These are phyloP conservation scores for Diaporthe citri DNA, from an alignment of 2,329 filamentous ascomycete genomes.

Conservation along the genomic window DNA sequence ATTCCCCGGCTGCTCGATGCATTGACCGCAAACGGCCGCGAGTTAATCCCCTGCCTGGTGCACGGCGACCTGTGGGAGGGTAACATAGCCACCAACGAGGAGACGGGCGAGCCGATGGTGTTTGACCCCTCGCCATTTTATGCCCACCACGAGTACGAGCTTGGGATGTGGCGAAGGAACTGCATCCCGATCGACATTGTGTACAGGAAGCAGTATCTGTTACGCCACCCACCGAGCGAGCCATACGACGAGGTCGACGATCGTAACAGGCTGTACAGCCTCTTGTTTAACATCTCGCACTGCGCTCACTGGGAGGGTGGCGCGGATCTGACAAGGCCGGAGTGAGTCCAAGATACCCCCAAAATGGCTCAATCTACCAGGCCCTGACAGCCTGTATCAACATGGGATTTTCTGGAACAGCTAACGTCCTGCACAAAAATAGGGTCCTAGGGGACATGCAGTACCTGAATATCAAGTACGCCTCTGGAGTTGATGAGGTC, in stretches of 20 bases:
- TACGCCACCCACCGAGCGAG: background rate
- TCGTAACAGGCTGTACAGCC: slow-evolving; percentile 7
- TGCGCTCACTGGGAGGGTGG: slow-evolving; percentile 13
- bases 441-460: slow-evolving; percentile 42
- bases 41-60: slow-evolving; percentile 4
- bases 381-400: background rate
- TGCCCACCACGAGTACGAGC: slow-evolving; percentile 26
- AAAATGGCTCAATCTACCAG: background rate
- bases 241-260: background rate
- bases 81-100: slow-evolving; percentile 19
- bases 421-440: background rate
- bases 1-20: slow-evolving; percentile 18
- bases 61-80: slow-evolving; percentile 26
- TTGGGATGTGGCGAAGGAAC: slow-evolving; percentile 20
- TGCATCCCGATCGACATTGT: background rate
- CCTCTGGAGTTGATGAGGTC: background rate
- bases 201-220: slow-evolving; percentile 17
- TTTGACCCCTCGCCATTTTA: slow-evolving; percentile 17
- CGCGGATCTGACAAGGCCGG: background rate
- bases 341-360: background rate
- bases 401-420: background rate
- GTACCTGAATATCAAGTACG: slow-evolving; percentile 42
- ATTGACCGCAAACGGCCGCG: background rate
- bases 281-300: slow-evolving; percentile 1
- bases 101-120: slow-evolving; percentile 20